phyloP scores from a whole-genome alignment of 1,284 basidiomycete species.

The Melampsora larici-populina region DNA sequence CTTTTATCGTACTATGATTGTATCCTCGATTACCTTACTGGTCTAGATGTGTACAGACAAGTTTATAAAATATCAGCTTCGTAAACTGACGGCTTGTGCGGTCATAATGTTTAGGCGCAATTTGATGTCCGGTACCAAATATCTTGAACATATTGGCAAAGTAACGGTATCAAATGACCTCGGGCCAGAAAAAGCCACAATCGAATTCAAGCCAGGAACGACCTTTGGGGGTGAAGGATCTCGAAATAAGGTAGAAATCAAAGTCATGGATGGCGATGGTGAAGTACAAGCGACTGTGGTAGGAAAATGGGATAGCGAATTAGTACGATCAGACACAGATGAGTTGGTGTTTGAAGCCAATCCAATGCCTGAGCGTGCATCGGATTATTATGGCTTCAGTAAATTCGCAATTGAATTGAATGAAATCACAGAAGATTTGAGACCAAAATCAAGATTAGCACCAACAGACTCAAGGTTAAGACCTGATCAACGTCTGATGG shows the following conservation, averaged over 20 bases:
- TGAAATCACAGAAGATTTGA: slow-evolving; percentile 59
- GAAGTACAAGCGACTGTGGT: slow-evolving; percentile 45
- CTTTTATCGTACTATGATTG: background rate
- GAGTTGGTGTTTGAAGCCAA: slow-evolving; percentile 16
- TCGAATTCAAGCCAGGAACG: slow-evolving; percentile 76
- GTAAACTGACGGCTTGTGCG: background rate
- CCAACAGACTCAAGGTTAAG: slow-evolving; percentile 79
- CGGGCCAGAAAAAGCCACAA: slow-evolving; percentile 61
- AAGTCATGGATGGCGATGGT: slow-evolving; percentile 30
- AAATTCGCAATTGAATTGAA: slow-evolving; percentile 74
- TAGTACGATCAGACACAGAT: slow-evolving; percentile 46
- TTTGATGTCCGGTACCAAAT: slow-evolving; percentile 82
- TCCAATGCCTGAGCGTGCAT: slow-evolving; percentile 49
- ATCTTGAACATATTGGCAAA: slow-evolving; percentile 71
- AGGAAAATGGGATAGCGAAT: slow-evolving; percentile 41
- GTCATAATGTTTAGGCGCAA: slow-evolving; percentile 59
- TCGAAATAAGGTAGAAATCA: slow-evolving; percentile 41
- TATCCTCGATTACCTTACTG: background rate
- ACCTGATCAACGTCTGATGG: slow-evolving; percentile 80
- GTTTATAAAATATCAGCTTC: background rate
- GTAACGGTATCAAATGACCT: slow-evolving; percentile 67
- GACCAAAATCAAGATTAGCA: slow-evolving; percentile 58
- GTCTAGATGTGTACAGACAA: slow-evolving; percentile 59
- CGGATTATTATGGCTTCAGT: slow-evolving; percentile 79
- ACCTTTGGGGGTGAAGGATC: slow-evolving; percentile 44